phyloP scores from a whole-genome alignment of 805 yeast species.

The Suhomyces emberorum region DNA sequence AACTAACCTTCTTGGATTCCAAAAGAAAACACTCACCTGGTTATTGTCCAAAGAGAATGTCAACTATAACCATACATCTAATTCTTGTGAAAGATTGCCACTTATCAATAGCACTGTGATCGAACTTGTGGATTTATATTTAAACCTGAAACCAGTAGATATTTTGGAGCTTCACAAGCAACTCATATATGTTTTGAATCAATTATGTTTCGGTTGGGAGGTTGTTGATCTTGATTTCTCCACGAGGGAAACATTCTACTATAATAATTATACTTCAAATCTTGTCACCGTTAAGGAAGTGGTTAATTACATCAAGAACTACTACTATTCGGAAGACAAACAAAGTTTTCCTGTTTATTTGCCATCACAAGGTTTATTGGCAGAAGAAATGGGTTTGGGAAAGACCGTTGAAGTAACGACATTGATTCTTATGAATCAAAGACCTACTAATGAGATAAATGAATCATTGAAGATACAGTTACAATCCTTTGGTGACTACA shows the following conservation, averaged over 20 bases:
- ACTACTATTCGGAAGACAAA: conserved; percentile 17
- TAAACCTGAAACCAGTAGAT: conserved; percentile 3
- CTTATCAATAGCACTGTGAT: conserved; percentile 13
- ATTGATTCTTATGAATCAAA: conserved; percentile 56
- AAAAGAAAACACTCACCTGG: conserved; percentile 56
- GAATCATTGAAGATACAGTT: conserved; percentile 25
- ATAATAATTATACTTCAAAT: conserved; percentile 50
- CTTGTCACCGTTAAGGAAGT: conserved; percentile 16
- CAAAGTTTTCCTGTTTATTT: conserved; percentile 25
- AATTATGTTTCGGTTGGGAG: conserved; percentile 54
- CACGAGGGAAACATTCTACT: too few species aligned
- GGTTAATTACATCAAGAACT: conserved; percentile 20
- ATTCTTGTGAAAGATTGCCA: conserved; percentile 18
- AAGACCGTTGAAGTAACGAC: conserved; percentile 86
- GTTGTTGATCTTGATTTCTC: background rate
- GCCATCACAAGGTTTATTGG: conserved; percentile 64
- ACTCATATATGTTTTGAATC: conserved; percentile 30
- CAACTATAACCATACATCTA: conserved; percentile 24
- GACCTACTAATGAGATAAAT: conserved; percentile 40
- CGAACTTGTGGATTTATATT: background rate
- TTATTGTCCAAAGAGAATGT: conserved; percentile 50
- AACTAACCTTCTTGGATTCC: conserved; percentile 47
- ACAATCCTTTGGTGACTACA: conserved; percentile 37
- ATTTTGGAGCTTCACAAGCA: conserved; percentile 6
- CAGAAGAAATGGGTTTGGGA: conserved; percentile 98